phyloP scores from a whole-genome alignment of 371 early-diverging fungal species.

The Thermomucor indicae-seudaticae region DNA sequence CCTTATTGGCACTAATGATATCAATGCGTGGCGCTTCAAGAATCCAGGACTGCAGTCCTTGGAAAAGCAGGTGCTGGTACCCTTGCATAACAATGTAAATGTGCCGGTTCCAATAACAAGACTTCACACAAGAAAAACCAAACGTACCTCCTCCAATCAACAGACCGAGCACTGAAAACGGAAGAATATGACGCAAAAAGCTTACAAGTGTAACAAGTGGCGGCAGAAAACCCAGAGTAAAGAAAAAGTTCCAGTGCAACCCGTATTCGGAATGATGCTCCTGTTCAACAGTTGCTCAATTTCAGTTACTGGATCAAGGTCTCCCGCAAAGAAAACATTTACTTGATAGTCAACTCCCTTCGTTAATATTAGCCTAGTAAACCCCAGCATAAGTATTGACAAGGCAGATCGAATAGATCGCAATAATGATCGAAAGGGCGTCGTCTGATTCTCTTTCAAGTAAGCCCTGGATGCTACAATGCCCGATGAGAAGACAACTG shows the following conservation, averaged over 20 bases:
- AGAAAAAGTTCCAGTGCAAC: conserved; percentile 98
- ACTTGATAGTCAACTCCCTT: conserved; percentile 83
- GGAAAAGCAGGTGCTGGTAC: conserved; percentile 54
- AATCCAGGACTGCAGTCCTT: conserved; percentile 72
- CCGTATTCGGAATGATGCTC: conserved; percentile 96
- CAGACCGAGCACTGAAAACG: conserved; percentile 47
- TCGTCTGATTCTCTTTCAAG: too few relatives aligned
- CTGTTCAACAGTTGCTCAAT: conserved; percentile 29
- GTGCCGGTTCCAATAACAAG: too few relatives aligned
- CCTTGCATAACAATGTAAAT: conserved; percentile 11
- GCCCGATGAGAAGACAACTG: conserved; percentile 80
- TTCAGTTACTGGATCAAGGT: neutral
- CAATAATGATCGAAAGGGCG: too few relatives aligned
- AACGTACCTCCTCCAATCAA: conserved; percentile 44
- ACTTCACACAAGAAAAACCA: too few relatives aligned
- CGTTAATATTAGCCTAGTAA: conserved; percentile 63
- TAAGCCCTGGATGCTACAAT: conserved; percentile 66
- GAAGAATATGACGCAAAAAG: conserved; percentile 22
- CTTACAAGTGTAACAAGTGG: conserved; percentile 62
- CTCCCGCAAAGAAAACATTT: neutral
- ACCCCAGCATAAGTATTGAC: conserved; percentile 74
- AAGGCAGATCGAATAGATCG: conserved; percentile 40
- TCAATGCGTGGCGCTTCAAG: conserved; percentile 71
- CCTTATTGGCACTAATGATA: conserved; percentile 85
- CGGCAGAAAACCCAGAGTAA: conserved; percentile 87